Evolutionary conservation across 306 rosid species (phyloP), one percentile per base, ranked within the genome.

Genomic region (Calophaca sinica): DNA sequence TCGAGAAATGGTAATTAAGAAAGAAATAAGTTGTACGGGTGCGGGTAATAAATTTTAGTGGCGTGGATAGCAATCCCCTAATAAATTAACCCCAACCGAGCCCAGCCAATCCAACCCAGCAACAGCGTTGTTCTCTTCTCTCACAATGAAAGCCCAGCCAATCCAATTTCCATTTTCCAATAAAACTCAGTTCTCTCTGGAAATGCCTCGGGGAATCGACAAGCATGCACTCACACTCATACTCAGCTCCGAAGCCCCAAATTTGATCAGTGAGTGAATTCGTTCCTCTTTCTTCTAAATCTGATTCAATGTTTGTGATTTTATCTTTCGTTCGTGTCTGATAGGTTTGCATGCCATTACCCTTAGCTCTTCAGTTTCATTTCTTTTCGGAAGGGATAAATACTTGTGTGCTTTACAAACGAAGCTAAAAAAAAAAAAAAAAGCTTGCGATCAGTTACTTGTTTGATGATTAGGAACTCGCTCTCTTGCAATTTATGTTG

Each of bases 261-360:
- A 5, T 57, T 12, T 57, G 44, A 72, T 12, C 44, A 0, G 76
- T 64, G 57, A 75, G 57, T 75, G 48, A 63, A 28, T 41, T 28
- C 62, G 10, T 48, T 46, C 0, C 71, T 48, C 14, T 51, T 42
- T 64, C 65, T 52, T 15, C 5, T 13, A 1, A 53, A 29, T 44
- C 28, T 53, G 8, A 29, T 0, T 54, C 36, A 54, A 6, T 42
- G 32, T 50, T 63, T 36, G 3, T 4, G 42, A 4, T 35, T 38
- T 52, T 51, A 11, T 10, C 7, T 57, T 57, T 10, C 14, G 14
- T 29, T 60, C 35, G 12, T 61, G 5, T 36, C 9, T 61, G 46
- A 61, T 61, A 26, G 11, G 2, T 62, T 59, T 74, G 62, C 79
- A 48, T 73, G 59, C 49, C 45, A 20, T 48, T 33, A 5, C 35